Conservation (phyloP, 179 eudicot species). For the Sideroxylon spinosum region DNA sequence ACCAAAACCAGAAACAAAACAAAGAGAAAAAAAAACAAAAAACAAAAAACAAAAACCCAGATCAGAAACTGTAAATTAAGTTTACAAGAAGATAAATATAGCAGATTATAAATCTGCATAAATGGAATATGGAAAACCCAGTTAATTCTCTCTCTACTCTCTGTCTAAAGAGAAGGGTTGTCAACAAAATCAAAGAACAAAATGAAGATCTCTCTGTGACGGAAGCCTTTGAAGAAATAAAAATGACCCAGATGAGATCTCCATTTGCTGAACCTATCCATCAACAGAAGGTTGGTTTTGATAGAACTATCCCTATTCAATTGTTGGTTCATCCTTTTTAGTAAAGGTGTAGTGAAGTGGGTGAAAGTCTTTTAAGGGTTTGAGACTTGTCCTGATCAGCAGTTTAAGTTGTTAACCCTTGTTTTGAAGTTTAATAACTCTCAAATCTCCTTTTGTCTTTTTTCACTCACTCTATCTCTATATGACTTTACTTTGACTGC, state of each 20-base stretch:
- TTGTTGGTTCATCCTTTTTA: background rate
- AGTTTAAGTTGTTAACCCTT: background rate
- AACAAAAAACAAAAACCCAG: background rate
- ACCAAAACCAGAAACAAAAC: background rate
- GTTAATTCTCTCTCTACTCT: background rate
- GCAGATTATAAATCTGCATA: too few species aligned
- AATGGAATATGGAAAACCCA: background rate
- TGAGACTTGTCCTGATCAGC: conserved; percentile 23
- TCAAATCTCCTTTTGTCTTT: background rate
- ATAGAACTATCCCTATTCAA: background rate
- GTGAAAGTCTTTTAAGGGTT: conserved; percentile 12
- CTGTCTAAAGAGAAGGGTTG: background rate
- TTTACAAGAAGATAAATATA: too few species aligned
- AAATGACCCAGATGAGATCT: conserved; percentile 1
- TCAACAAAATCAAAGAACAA: background rate
- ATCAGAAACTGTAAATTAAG: background rate
- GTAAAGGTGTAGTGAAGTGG: conserved; percentile 3
- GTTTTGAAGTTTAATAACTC: conserved; percentile 1
- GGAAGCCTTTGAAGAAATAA: background rate
- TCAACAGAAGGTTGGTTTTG: background rate
- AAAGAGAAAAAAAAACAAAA: background rate
- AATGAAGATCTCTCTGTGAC: background rate
- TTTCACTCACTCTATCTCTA: background rate
- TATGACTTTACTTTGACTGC: conserved; percentile 40
- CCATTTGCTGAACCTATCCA: background rate